Evolutionary conservation across 1,139 yeast species (phyloP).

Genomic region (Saccharomyces hybrid): DNA sequence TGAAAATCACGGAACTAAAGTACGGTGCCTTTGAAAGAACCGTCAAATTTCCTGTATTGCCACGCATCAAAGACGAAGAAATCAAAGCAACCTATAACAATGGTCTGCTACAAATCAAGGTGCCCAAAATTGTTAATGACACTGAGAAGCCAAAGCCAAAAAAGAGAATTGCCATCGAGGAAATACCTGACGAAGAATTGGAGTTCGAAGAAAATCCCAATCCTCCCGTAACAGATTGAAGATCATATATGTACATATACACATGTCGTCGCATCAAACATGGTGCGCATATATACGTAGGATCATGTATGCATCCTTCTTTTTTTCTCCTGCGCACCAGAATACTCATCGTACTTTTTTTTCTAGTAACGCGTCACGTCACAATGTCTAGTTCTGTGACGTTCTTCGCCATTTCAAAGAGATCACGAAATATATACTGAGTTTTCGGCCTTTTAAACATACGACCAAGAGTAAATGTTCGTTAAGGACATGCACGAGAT

Average conservation of each 20-base stretch:
- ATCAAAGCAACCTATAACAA: constrained; percentile 44
- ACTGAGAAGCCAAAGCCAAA: constrained; percentile 32
- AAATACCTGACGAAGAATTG: constrained; percentile 38
- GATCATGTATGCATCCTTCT: too few species aligned
- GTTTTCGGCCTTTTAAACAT: too few species aligned
- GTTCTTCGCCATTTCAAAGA: neutral
- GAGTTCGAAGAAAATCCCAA: constrained; percentile 31
- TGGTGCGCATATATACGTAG: too few species aligned
- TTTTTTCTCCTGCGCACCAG: too few species aligned
- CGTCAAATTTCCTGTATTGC: constrained; percentile 45
- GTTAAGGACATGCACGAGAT: too few species aligned
- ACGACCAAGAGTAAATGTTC: too few species aligned
- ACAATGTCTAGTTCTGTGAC: neutral
- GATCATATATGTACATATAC: too few species aligned
- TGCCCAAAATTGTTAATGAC: constrained; percentile 39
- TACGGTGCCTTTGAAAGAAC: constrained; percentile 49
- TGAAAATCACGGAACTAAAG: constrained; percentile 42
- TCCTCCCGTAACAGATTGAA: constrained; percentile 9
- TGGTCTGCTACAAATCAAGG: constrained; percentile 45
- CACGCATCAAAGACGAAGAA: constrained; percentile 43
- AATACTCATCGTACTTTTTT: neutral
- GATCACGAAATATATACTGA: too few species aligned
- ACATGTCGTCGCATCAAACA: neutral
- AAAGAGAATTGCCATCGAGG: constrained; percentile 37
- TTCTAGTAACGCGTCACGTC: neutral